phyloP scores from a whole-genome alignment of 441 rosid genomes.

The Pelargonium cotyledonis region DNA sequence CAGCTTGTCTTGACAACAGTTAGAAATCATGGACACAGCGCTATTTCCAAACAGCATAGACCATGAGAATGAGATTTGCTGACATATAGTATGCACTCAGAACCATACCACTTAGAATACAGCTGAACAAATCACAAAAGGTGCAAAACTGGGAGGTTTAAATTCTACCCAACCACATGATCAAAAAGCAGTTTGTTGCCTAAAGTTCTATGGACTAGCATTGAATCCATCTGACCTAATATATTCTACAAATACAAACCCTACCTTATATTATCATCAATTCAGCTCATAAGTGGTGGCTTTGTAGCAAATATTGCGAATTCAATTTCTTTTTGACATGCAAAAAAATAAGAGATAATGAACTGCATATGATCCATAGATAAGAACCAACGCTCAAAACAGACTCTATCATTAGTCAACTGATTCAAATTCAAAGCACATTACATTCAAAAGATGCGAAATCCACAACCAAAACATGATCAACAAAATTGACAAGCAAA shows the following conservation, averaged over 20 bases:
- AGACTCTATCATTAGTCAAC: neutral
- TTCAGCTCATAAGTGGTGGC: neutral
- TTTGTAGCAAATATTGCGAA: neutral
- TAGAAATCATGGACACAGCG: no score
- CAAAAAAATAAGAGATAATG: neutral
- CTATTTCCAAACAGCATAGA: neutral
- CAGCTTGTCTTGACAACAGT: no score
- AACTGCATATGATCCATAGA: neutral
- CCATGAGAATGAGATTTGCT: neutral
- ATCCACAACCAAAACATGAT: neutral
- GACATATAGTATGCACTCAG: neutral
- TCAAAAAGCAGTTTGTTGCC: neutral
- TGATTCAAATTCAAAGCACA: conserved; percentile 1
- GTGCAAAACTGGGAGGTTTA: neutral
- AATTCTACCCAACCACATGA: neutral
- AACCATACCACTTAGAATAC: neutral
- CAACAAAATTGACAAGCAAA: neutral
- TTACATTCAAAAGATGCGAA: conserved; percentile 1
- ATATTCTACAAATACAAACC: neutral
- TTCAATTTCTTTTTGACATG: neutral
- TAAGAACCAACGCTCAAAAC: neutral
- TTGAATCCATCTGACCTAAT: neutral
- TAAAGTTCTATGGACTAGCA: neutral
- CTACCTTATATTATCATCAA: neutral
- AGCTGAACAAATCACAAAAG: neutral